A percentile compares a stretch with the other conserved stretches of the same genome.
These are phyloP conservation scores for Fusarium floridanum DNA, from an alignment of 2,329 filamentous ascomycete genomes.

Conservation along the genomic window DNA sequence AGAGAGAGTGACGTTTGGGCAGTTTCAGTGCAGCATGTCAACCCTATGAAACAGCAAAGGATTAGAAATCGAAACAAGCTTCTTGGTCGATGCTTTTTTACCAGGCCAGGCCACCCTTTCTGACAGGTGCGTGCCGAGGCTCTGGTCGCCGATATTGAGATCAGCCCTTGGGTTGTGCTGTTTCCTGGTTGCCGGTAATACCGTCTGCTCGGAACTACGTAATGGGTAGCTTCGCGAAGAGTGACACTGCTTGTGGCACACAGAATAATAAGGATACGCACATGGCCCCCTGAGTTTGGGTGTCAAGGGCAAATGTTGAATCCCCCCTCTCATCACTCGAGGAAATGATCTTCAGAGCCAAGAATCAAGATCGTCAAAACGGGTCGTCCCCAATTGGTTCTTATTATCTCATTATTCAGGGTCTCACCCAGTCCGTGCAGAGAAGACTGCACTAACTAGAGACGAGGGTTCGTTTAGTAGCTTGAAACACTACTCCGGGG, in stretches of 20 bases:
- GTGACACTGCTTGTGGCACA: background rate
- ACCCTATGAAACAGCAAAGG: background rate
- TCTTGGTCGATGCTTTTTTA: background rate
- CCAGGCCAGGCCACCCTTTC: background rate
- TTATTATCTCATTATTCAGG: background rate
- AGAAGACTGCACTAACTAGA: background rate
- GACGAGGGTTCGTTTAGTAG: background rate
- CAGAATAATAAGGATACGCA: background rate
- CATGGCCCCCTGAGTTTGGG: background rate
- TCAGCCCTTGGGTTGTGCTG: background rate
- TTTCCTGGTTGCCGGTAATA: background rate
- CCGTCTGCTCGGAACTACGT: background rate
- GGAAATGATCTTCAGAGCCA: constrained; percentile 2
- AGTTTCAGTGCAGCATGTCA: background rate
- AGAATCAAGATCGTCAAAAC: background rate
- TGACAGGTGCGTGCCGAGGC: background rate
- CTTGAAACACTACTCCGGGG: constrained; percentile 11
- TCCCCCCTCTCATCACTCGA: background rate
- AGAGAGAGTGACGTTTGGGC: background rate
- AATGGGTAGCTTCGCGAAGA: background rate
- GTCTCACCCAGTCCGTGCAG: background rate
- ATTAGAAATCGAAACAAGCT: constrained; percentile 18
- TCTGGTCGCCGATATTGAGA: constrained; percentile 2
- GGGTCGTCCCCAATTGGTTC: background rate
- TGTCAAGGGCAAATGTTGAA: background rate